Percentiles rank a stretch among this genome's conserved stretches.
phyloP scores from a whole-genome alignment of 345 rosid species.

The Eucalyptus curtisii region DNA sequence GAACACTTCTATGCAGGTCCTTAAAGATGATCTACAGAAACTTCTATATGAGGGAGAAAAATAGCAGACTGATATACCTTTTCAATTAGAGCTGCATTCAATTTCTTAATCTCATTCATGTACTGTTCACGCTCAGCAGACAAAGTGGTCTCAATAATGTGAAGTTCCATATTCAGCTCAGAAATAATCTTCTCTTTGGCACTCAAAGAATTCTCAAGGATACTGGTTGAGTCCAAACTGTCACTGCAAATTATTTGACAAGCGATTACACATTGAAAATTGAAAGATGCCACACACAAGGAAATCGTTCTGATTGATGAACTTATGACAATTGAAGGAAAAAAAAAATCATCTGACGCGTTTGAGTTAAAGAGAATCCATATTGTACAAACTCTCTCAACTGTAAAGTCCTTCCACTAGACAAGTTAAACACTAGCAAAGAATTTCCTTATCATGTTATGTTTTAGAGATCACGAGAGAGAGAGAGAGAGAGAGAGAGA shows the following conservation, averaged over 20 bases:
- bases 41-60: background rate
- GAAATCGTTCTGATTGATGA: background rate
- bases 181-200: constrained; percentile 94
- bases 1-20: background rate
- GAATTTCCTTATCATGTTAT: background rate
- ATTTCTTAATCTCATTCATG: constrained; percentile 63
- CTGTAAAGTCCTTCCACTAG: background rate
- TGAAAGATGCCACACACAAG: background rate
- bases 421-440: background rate
- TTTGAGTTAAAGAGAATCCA: background rate
- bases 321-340: background rate
- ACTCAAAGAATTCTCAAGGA: constrained; percentile 79
- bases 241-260: constrained; percentile 31
- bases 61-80: constrained; percentile 36
- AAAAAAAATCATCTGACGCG: background rate
- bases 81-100: constrained; percentile 54
- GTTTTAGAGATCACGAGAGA: background rate
- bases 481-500: background rate
- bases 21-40: background rate
- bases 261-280: background rate
- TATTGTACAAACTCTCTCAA: background rate
- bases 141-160: constrained; percentile 67
- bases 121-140: constrained; percentile 78
- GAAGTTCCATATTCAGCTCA: constrained; percentile 88
- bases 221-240: constrained; percentile 56